Base-by-base conservation (phyloP, 176 grass and related monocot genomes). In the Zea mays region DNA sequence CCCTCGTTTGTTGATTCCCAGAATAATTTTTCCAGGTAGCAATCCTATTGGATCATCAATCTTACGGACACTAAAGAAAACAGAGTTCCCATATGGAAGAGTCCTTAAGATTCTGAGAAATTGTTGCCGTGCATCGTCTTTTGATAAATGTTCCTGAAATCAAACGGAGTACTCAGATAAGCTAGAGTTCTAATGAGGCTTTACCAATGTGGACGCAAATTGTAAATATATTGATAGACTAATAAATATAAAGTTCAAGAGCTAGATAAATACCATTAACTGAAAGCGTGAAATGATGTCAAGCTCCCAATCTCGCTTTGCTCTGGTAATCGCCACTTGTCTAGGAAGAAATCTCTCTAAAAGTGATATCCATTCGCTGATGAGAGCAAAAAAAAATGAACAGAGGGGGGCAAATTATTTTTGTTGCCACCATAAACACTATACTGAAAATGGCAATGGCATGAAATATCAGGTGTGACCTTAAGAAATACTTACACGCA, bases 21-120 rank as follows among this genome's bases (percentile, higher is more conserved):
- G 77, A 83, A 98, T 92, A 77, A 98, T 94, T 48, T 83, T 84
- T 76, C 91, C 95, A 68, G 95, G 95, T 78, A 98, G 59, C 86
- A 98, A 85, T 75, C 95, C 91, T 57, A 93, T 98, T 81, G 95
- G 95, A 73, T 98, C 95, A 85, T 98, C 95, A 69, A 94, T 94
- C 85, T 98, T 98, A 63, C 91, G 85, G 52, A 98, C 87, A 15
- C 87, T 86, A 72, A 98, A 98, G 81, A 98, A 98, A 77, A 98
- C 91, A 52, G 95, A 98, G 65, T 98, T 98, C 50, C 91, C 91
- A 2, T 94, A 98, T 63, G 95, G 91, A 62, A 98, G 85, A 84
- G 87, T 94, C 71, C 91, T 82, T 83, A 98, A 85, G 75, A 98
- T 98, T 88, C 95, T 85, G 43, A 98, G 83, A 64, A 98, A 98